Conservation (phyloP, 352 stramenopile species). For the Pythium phragmitis region DNA sequence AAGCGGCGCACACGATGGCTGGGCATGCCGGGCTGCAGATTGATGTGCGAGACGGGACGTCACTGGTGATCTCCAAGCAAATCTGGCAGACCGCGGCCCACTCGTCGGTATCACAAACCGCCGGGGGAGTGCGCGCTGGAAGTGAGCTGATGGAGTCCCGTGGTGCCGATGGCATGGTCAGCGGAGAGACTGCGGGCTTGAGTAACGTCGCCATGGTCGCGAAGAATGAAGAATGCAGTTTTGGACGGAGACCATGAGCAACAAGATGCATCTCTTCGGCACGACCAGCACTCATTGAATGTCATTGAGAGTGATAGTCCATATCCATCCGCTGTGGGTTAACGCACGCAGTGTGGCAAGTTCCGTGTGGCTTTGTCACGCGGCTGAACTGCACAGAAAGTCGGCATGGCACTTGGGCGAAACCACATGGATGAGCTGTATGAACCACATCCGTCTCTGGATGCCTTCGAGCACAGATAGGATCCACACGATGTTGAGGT, state of each 20-base stretch:
- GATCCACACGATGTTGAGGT: too few relatives aligned
- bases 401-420: too few relatives aligned
- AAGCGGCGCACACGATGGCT: slow-evolving; percentile 13
- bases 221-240: not conserved
- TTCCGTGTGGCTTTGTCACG: too few relatives aligned
- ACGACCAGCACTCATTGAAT: too few relatives aligned
- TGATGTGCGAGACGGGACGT: not conserved
- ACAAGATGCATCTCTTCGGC: too few relatives aligned
- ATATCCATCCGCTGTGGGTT: too few relatives aligned
- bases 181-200: not conserved
- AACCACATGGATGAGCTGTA: too few relatives aligned
- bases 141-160: not conserved
- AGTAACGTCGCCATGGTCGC: not conserved
- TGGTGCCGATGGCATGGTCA: not conserved
- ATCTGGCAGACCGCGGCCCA: slow-evolving; percentile 9
- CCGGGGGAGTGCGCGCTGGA: not conserved
- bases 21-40: slow-evolving; percentile 11
- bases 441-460: too few relatives aligned
- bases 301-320: too few relatives aligned
- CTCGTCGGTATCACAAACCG: not conserved
- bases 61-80: slow-evolving; percentile 7
- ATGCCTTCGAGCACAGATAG: too few relatives aligned
- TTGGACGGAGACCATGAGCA: not conserved
- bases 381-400: too few relatives aligned
- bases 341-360: too few relatives aligned